Evolutionary conservation across 495 filamentous ascomycete species (phyloP), one percentile per base, ranked within the genome.

Genomic region (Jackrogersella multiformis): DNA sequence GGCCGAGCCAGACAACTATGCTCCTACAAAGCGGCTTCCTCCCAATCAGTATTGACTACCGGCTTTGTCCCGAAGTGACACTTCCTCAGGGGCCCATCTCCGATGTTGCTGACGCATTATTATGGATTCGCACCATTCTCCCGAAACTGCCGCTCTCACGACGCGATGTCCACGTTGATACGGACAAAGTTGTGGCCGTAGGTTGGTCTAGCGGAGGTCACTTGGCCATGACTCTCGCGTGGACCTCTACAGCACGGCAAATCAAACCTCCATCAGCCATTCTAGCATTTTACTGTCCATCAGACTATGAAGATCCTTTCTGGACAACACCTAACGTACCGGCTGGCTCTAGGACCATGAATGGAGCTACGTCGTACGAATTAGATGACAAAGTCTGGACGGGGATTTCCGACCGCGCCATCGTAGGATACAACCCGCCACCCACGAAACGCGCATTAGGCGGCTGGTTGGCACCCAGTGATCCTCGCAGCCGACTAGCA

Each of bases 171-270:
- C 35, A 44, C 0, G 45, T 81, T 1, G 79, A 85, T 60, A 67
- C 65, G 0, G 41, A 73, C 7, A 71, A 61, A 30, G 76, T 88
- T 1, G 81, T 82, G 0, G 80, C 73, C 0, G 71, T 89, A 0
- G 85, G 87, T 0, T 89, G 86, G 86, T 88, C 85, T 0, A 77
- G 80, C 0, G 86, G 86, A 5, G 87, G 85, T 0, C 75, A 77
- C 7, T 74, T 89, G 0, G 85, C 85, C 15, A 78, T 87, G 76
- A 73, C 79, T 1, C 52, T 82, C 0, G 81, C 57, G 0, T 87
- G 73, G 71, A 84, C 23, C 0, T 23, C 42, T 9, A 5, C 15
- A 1, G 78, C 76, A 0, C 28, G 84, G 0, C 41, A 6, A 30
- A 32, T 16, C 48, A 1, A 32, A 16, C 78, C 82, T 1, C 85